Conservation (phyloP, 306 rosid species). For the Fragaria nilgerrensis region DNA sequence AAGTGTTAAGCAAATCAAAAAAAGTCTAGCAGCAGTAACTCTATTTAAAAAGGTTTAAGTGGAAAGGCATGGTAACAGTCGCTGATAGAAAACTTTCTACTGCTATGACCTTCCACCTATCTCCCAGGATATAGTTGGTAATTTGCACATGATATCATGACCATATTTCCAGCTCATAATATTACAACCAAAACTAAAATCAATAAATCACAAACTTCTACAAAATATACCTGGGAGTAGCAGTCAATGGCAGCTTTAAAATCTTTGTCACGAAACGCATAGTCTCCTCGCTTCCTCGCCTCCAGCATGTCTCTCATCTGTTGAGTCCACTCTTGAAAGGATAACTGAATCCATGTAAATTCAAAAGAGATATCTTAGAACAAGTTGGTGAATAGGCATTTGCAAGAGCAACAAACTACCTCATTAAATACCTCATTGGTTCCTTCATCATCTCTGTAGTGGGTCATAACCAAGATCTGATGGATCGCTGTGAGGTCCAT, state of each 20-base stretch:
- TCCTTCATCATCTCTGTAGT: constrained; percentile 93
- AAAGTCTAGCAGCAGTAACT: not conserved
- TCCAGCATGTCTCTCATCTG: constrained; percentile 96
- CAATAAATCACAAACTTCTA: constrained; percentile 8
- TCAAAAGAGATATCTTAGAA: constrained; percentile 28
- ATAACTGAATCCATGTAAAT: constrained; percentile 61
- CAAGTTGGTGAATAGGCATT: constrained; percentile 9
- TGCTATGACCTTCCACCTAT: not conserved
- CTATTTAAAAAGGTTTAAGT: not conserved
- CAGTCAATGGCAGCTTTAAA: constrained; percentile 82
- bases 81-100: not conserved
- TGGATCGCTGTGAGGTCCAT: constrained; percentile 99
- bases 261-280: constrained; percentile 89
- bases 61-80: not conserved
- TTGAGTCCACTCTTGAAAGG: constrained; percentile 99
- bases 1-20: not conserved
- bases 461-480: constrained; percentile 78
- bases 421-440: constrained; percentile 91
- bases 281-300: constrained; percentile 94
- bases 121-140: not conserved
- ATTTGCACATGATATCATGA: not conserved
- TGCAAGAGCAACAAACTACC: constrained; percentile 40
- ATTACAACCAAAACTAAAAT: not conserved
- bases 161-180: not conserved
- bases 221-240: constrained; percentile 77